These are phyloP conservation scores for Kalaharituber pfeilii DNA, from an alignment of 2,329 filamentous ascomycete species.

Conservation along the genomic window DNA sequence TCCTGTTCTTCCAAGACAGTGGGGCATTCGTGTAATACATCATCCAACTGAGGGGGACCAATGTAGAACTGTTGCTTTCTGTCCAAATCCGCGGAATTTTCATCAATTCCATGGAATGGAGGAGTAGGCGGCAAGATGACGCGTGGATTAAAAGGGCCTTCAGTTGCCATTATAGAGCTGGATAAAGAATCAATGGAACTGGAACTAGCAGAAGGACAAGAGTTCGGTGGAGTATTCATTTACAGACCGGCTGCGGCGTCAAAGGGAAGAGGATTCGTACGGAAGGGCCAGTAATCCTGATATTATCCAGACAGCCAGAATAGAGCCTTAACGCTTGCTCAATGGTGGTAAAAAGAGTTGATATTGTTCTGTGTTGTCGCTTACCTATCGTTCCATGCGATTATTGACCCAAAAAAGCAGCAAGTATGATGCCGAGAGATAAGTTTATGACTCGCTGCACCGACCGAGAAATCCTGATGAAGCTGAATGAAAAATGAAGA, in stretches of 20 bases:
- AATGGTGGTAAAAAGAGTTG: no score
- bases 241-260: conserved; percentile 9
- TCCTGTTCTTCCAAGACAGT: conserved; percentile 32
- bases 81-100: conserved; percentile 3
- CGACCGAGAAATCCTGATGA: no score
- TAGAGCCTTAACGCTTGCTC: no score
- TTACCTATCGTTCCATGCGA: no score
- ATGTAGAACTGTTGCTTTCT: conserved; percentile 13
- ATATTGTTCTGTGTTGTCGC: no score
- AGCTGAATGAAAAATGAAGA: no score
- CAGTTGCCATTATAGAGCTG: conserved; percentile 17
- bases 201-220: conserved; percentile 18
- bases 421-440: no score
- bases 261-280: neutral
- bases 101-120: conserved; percentile 13
- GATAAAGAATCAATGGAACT: conserved; percentile 17
- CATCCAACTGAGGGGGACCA: conserved; percentile 14
- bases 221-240: conserved; percentile 18
- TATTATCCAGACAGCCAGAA: no score
- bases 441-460: no score
- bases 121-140: conserved; percentile 14
- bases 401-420: no score
- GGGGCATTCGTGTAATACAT: conserved; percentile 17
- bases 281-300: no score
- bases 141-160: conserved; percentile 12